These are phyloP conservation scores for Lotus japonicus DNA, from an alignment of 306 rosid species.

Conservation along the genomic window DNA sequence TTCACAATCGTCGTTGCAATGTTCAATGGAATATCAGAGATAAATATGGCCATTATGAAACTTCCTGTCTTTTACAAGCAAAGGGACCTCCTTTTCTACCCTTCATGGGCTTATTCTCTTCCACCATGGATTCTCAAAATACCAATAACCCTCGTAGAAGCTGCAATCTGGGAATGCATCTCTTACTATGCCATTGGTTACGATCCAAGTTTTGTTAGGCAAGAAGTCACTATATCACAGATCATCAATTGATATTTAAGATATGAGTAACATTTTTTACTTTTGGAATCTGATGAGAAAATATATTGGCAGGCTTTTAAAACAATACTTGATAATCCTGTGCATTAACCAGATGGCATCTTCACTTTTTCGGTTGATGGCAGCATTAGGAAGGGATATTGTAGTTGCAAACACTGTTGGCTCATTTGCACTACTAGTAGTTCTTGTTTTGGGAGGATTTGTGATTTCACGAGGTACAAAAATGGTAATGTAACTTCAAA, in stretches of 20 bases:
- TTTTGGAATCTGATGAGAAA: constrained; percentile 20
- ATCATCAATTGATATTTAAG: not conserved
- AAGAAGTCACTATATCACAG: constrained; percentile 4
- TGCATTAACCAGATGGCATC: constrained; percentile 87
- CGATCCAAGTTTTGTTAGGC: constrained; percentile 76
- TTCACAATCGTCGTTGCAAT: constrained; percentile 56
- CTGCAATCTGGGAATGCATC: constrained; percentile 66
- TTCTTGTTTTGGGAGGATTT: constrained; percentile 83
- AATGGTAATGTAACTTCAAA: not conserved
- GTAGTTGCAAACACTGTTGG: constrained; percentile 70
- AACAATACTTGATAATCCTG: constrained; percentile 57
- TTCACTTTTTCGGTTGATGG: constrained; percentile 62
- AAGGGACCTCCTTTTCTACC: constrained; percentile 82
- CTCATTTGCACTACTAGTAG: constrained; percentile 50
- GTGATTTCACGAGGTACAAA: constrained; percentile 65
- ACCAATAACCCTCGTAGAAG: constrained; percentile 66
- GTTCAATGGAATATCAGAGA: constrained; percentile 89
- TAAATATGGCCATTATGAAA: constrained; percentile 68
- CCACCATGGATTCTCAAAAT: constrained; percentile 88
- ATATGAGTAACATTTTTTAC: not conserved
- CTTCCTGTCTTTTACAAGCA: constrained; percentile 91
- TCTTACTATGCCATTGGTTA: constrained; percentile 68
- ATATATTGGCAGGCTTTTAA: constrained; percentile 55
- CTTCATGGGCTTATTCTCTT: constrained; percentile 80
- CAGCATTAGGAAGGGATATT: constrained; percentile 65